Conservation (phyloP, 2,329 filamentous ascomycete species). For the Colletotrichum sidae region DNA sequence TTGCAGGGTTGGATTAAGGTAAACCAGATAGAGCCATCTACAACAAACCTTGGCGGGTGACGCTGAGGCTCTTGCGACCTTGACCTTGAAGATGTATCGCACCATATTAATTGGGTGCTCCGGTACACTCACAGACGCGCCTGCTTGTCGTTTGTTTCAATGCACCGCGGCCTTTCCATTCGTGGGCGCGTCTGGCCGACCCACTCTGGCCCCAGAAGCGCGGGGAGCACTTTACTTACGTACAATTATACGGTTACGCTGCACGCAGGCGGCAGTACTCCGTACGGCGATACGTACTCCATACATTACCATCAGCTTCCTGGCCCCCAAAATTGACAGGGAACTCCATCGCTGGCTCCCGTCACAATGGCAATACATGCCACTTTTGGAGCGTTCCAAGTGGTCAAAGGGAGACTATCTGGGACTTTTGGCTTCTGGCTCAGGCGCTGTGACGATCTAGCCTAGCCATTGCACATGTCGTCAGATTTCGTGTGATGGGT, state of each 20-base stretch:
- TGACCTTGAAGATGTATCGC: conserved; percentile 5
- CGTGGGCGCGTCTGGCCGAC: neutral
- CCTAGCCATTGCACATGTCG: too few species aligned
- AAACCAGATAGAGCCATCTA: conserved; percentile 19
- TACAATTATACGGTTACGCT: too few species aligned
- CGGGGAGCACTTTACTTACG: too few species aligned
- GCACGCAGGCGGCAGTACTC: too few species aligned
- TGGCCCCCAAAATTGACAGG: too few species aligned
- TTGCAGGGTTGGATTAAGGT: conserved; percentile 15
- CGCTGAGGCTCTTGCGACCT: conserved; percentile 16
- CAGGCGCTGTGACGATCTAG: too few species aligned
- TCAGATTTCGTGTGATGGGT: too few species aligned
- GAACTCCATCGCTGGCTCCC: too few species aligned
- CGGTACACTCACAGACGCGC: conserved; percentile 3
- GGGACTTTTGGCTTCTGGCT: neutral
- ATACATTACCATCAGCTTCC: too few species aligned
- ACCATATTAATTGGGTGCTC: neutral
- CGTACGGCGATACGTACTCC: too few species aligned
- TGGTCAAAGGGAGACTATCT: neutral
- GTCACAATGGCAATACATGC: neutral
- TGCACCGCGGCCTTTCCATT: conserved; percentile 12
- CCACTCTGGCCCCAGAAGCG: too few species aligned
- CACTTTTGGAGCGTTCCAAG: conserved; percentile 7
- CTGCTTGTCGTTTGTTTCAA: conserved; percentile 9
- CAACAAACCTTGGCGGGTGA: conserved; percentile 25